A percentile compares a stretch with the other conserved stretches of the same genome.
Conservation (phyloP, 148 eudicot species). For the Chenopodium album region DNA sequence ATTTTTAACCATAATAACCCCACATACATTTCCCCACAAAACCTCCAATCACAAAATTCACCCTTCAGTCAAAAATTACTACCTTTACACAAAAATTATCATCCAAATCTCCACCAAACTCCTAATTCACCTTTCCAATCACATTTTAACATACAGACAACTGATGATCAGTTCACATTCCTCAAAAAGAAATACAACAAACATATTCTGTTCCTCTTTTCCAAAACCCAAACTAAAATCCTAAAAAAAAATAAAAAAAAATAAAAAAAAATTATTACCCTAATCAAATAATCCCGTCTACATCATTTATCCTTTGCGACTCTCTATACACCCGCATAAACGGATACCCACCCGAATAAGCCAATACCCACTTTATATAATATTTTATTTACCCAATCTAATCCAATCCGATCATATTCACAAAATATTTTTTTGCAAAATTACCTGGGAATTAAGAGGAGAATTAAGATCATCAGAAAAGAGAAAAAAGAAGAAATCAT, state of each 20-base stretch:
- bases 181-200: background rate
- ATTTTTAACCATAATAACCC: background rate
- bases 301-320: too few relatives aligned
- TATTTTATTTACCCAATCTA: too few relatives aligned
- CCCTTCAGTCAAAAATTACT: background rate
- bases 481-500: constrained; percentile 68
- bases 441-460: constrained; percentile 57
- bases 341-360: background rate
- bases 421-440: background rate
- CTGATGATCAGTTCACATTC: background rate
- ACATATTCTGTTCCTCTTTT: background rate
- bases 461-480: constrained; percentile 66
- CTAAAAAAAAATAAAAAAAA: background rate
- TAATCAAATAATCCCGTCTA: too few relatives aligned
- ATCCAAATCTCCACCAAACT: background rate
- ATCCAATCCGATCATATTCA: too few relatives aligned
- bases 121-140: background rate
- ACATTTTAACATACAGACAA: background rate
- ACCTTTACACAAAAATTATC: background rate
- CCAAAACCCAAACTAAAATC: background rate
- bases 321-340: background rate
- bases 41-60: background rate
- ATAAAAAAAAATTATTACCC: background rate
- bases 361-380: too few relatives aligned
- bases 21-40: background rate